Conservation (phyloP, 768 basidiomycete species). For the Suillus clintonianus region DNA sequence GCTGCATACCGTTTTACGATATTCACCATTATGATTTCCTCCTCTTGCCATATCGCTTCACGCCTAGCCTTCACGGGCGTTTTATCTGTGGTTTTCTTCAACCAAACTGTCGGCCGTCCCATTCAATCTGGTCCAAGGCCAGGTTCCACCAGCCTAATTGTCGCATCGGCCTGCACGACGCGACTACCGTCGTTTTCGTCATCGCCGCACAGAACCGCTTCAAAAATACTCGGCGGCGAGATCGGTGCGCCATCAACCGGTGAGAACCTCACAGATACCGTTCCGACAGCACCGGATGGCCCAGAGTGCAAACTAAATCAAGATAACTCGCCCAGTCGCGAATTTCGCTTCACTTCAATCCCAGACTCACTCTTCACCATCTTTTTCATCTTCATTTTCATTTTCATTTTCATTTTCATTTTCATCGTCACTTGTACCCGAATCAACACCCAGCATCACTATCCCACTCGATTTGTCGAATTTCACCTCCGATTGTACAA, state of each 20-base stretch:
- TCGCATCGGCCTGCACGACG: not conserved
- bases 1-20: not conserved
- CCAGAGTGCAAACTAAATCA: not conserved
- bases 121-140: not conserved
- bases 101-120: not conserved
- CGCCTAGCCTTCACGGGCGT: not conserved
- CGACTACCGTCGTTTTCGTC: not conserved
- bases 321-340: not conserved
- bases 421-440: not conserved
- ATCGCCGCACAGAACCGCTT: not conserved
- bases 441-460: not conserved
- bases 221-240: not conserved
- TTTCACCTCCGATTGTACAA: not conserved
- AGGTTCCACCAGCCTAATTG: not conserved
- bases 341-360: not conserved
- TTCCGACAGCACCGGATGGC: not conserved
- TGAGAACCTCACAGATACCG: not conserved
- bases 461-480: not conserved
- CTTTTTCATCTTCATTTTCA: not conserved
- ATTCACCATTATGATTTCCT: not conserved
- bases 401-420: not conserved
- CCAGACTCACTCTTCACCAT: not conserved
- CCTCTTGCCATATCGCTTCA: not conserved
- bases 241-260: not conserved
- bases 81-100: not conserved